Conservation (phyloP, 176 grass and related monocot genomes). For the Aegilops bicornis region DNA sequence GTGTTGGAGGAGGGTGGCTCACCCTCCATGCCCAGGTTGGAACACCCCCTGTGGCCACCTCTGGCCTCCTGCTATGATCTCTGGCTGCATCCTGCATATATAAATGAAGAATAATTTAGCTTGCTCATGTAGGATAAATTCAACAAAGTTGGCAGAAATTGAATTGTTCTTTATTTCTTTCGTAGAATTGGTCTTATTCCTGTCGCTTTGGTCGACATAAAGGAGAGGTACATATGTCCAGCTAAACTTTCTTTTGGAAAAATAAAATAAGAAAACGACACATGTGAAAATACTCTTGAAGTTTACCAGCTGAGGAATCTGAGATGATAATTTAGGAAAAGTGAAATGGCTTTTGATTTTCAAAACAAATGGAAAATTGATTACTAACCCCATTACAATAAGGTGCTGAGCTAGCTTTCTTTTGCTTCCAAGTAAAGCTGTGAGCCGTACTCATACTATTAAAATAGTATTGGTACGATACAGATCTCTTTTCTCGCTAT, state of each 20-base stretch:
- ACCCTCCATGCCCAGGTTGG: slow-evolving; percentile 60
- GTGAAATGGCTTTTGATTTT: not conserved
- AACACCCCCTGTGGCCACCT: slow-evolving; percentile 30
- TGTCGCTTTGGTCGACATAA: not conserved
- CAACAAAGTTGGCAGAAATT: not conserved
- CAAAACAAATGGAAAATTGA: not conserved
- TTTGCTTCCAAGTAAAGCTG: slow-evolving; percentile 14
- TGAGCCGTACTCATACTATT: not conserved
- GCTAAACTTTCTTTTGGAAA: slow-evolving; percentile 18
- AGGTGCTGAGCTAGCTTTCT: not conserved
- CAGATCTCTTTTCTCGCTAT: not conserved
- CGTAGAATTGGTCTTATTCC: not conserved
- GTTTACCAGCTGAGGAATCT: not conserved
- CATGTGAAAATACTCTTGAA: not conserved
- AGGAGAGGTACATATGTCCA: not conserved
- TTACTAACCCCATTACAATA: not conserved
- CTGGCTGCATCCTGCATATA: slow-evolving; percentile 55
- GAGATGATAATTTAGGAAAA: slow-evolving; percentile 19
- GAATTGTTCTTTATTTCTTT: not conserved
- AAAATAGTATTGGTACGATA: not conserved
- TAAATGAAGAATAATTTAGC: slow-evolving; percentile 10
- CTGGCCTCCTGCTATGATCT: slow-evolving; percentile 45
- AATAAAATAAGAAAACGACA: slow-evolving; percentile 5
- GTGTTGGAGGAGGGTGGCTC: slow-evolving; percentile 14
- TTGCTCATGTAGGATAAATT: not conserved